Evolutionary conservation across 495 filamentous ascomycete species (phyloP).

Genomic region (Penicillium paradoxum): DNA sequence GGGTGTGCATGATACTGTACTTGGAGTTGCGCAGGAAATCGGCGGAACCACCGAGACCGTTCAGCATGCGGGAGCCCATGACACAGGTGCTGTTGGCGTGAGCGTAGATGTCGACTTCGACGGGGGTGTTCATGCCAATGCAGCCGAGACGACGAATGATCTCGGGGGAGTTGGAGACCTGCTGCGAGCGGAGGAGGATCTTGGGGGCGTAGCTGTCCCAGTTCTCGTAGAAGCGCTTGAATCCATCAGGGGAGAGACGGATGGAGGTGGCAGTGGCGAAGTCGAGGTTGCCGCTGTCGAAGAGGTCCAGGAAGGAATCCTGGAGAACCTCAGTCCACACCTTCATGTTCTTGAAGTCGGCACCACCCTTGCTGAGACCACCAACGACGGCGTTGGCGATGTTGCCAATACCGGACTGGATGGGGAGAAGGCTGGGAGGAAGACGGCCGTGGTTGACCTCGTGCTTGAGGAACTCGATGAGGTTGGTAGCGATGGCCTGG

Average conservation of each 20-base stretch:
- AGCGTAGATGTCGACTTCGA: slow-evolving; percentile 92
- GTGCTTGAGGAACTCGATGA: slow-evolving; percentile 84
- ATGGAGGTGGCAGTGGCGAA: slow-evolving; percentile 90
- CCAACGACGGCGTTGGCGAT: slow-evolving; percentile 92
- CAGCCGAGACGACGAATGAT: slow-evolving; percentile 85
- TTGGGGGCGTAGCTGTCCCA: slow-evolving; percentile 78
- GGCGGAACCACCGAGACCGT: slow-evolving; percentile 82
- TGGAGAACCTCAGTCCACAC: slow-evolving; percentile 96
- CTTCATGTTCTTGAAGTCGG: slow-evolving; percentile 80
- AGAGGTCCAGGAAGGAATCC: slow-evolving; percentile 89
- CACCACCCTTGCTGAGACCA: slow-evolving; percentile 66
- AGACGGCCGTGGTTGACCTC: slow-evolving; percentile 74
- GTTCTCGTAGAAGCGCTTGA: slow-evolving; percentile 86
- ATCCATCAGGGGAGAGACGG: slow-evolving; percentile 86
- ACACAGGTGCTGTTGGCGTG: slow-evolving; percentile 91
- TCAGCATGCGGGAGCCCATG: slow-evolving; percentile 87
- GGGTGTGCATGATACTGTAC: slow-evolving; percentile 93
- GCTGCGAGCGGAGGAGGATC: slow-evolving; percentile 80
- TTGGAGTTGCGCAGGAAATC: slow-evolving; percentile 83
- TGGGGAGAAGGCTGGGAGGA: slow-evolving; percentile 70
- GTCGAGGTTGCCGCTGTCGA: slow-evolving; percentile 84
- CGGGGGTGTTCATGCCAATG: slow-evolving; percentile 94
- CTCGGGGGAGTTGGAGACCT: slow-evolving; percentile 89
- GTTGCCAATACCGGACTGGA: slow-evolving; percentile 90
- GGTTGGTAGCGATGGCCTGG: slow-evolving; percentile 66